phyloP scores from a whole-genome alignment of 805 yeast genomes.

The Candida ulmi region DNA sequence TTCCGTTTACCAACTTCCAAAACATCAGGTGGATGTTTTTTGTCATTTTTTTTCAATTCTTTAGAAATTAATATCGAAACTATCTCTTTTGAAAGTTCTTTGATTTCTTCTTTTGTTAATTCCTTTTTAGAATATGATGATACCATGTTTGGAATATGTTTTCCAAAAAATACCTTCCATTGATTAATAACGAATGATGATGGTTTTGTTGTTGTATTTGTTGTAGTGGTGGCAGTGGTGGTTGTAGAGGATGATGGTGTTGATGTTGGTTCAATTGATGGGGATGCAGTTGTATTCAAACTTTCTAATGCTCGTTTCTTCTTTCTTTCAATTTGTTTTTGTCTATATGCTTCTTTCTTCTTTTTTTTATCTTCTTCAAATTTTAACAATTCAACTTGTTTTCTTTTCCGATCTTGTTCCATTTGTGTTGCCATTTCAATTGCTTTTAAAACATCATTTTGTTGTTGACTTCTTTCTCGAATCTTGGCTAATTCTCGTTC shows the following conservation, averaged over 20 bases:
- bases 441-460: slow-evolving; percentile 26
- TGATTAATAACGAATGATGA: slow-evolving; percentile 19
- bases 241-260: slow-evolving; percentile 6
- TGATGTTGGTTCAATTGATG: not conserved
- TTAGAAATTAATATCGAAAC: slow-evolving; percentile 62
- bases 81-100: slow-evolving; percentile 75
- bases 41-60: slow-evolving; percentile 40
- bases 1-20: slow-evolving; percentile 58
- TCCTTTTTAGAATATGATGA: slow-evolving; percentile 52
- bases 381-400: slow-evolving; percentile 22
- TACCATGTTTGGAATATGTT: slow-evolving; percentile 72
- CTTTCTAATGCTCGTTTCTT: slow-evolving; percentile 19
- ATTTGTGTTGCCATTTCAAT: slow-evolving; percentile 33
- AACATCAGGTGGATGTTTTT: slow-evolving; percentile 42
- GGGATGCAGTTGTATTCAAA: slow-evolving; percentile 2
- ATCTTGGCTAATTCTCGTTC: slow-evolving; percentile 18
- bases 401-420: slow-evolving; percentile 20
- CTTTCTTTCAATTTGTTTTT: not conserved
- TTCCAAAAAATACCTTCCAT: slow-evolving; percentile 53
- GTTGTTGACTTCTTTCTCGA: slow-evolving; percentile 15
- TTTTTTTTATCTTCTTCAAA: slow-evolving; percentile 16
- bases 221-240: too few relatives aligned
- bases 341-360: slow-evolving; percentile 26
- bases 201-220: not conserved
- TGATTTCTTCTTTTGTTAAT: slow-evolving; percentile 67